These are phyloP conservation scores for Aureococcus anophagefferens DNA, from an alignment of 108 stramenopile genomes.

Conservation along the genomic window DNA sequence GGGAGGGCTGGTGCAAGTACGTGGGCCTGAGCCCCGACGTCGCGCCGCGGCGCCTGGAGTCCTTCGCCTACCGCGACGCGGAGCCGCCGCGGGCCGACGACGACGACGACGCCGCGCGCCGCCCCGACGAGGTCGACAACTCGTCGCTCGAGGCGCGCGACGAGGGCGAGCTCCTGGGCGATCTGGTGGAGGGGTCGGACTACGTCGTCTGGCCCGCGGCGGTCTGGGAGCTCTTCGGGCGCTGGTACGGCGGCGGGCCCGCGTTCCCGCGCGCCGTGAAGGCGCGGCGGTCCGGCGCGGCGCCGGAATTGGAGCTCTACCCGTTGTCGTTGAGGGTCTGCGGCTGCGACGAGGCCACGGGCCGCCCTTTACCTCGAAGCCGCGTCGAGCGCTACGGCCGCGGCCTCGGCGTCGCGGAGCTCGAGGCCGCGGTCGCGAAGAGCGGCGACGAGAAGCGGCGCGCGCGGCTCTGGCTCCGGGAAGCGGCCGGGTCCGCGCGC, in stretches of 20 bases:
- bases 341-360: slow-evolving; percentile 16
- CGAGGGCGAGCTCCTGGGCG: slow-evolving; percentile 22
- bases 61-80: no score
- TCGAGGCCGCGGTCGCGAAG: no score
- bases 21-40: background rate
- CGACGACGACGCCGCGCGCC: no score
- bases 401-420: background rate
- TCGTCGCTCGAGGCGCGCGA: slow-evolving; percentile 6
- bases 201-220: slow-evolving; percentile 16
- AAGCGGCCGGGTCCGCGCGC: no score
- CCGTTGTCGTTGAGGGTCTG: slow-evolving; percentile 18
- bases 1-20: no score
- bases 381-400: background rate
- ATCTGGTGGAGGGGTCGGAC: slow-evolving; percentile 13
- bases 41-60: no score
- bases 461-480: no score
- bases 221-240: slow-evolving; percentile 19
- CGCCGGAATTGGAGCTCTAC: slow-evolving; percentile 11
- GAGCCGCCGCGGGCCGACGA: no score
- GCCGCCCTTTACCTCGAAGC: no score
- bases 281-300: background rate
- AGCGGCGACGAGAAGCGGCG: no score
- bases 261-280: slow-evolving; percentile 17
- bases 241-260: slow-evolving; percentile 29
- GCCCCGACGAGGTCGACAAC: background rate